These are phyloP conservation scores for Fusarium globosum DNA, from an alignment of 2,329 filamentous ascomycete genomes.

Conservation along the genomic window DNA sequence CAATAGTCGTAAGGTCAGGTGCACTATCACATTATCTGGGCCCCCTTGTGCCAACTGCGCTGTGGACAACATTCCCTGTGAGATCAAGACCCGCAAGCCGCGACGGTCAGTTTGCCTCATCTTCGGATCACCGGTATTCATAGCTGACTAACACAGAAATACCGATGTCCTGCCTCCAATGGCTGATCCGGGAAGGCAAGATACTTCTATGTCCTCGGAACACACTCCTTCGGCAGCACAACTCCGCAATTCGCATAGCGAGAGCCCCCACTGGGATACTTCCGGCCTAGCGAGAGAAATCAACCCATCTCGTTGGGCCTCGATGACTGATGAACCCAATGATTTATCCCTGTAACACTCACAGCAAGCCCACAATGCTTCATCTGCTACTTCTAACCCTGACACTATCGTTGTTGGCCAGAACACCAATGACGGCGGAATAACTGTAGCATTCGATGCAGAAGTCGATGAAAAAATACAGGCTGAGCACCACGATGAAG, in stretches of 20 bases:
- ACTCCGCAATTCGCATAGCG: neutral
- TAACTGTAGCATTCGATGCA: neutral
- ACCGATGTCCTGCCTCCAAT: neutral
- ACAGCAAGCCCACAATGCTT: neutral
- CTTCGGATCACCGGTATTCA: fast-evolving
- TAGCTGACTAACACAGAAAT: neutral
- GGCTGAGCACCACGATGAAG: fast-evolving
- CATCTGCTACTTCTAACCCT: neutral
- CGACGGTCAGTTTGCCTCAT: neutral
- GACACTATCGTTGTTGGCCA: neutral
- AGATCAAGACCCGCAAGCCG: neutral
- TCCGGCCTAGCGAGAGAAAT: neutral
- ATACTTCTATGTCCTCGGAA: neutral
- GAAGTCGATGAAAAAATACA: neutral
- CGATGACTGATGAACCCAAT: neutral
- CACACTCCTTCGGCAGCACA: neutral
- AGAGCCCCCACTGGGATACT: neutral
- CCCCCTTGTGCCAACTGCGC: slow-evolving; percentile 4
- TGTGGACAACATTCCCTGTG: neutral
- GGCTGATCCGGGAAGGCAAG: neutral
- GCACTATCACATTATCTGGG: neutral
- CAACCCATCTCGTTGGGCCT: fast-evolving
- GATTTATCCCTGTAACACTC: neutral
- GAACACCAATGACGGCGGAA: neutral
- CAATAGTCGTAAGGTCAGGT: neutral